Percentiles rank a stretch among this genome's conserved stretches.
These are phyloP conservation scores for Fusarium lyarnte DNA, from an alignment of 2,329 filamentous ascomycete species.

Conservation along the genomic window DNA sequence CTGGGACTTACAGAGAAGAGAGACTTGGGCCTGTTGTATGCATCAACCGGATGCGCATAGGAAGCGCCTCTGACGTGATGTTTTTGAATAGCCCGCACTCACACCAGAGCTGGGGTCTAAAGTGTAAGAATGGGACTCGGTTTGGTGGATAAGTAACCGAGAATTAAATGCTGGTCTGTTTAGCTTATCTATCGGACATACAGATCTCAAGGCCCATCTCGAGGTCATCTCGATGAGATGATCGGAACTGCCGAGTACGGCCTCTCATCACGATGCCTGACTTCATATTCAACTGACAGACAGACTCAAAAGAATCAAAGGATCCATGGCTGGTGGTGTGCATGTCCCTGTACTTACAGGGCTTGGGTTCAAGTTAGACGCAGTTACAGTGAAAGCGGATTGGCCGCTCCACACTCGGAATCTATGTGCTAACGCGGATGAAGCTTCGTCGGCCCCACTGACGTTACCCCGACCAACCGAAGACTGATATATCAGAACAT, in stretches of 20 bases:
- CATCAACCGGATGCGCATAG: constrained; percentile 30
- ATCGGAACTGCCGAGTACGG: background rate
- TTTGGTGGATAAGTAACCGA: background rate
- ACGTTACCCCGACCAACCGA: constrained; percentile 37
- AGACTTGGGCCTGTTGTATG: constrained; percentile 22
- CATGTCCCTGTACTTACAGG: constrained; percentile 40
- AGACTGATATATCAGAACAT: constrained; percentile 32
- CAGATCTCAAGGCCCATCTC: background rate
- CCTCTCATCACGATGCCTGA: background rate
- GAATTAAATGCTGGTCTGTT: background rate
- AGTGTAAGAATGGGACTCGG: background rate
- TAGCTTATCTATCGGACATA: background rate
- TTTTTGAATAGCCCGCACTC: background rate
- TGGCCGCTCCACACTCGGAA: constrained; percentile 39
- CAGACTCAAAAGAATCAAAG: background rate
- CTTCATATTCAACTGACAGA: background rate
- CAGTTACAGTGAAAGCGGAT: constrained; percentile 45
- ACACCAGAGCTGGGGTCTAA: background rate
- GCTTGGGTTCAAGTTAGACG: constrained; percentile 28
- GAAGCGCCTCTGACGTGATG: constrained; percentile 34
- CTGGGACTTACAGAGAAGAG: constrained; percentile 17
- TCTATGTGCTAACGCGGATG: constrained; percentile 35
- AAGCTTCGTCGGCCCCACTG: constrained; percentile 39
- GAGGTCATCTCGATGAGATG: background rate
- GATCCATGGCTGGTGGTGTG: constrained; percentile 23